Base-by-base conservation (phyloP, 2,329 filamentous ascomycete genomes). In the Elsinoe batatas region DNA sequence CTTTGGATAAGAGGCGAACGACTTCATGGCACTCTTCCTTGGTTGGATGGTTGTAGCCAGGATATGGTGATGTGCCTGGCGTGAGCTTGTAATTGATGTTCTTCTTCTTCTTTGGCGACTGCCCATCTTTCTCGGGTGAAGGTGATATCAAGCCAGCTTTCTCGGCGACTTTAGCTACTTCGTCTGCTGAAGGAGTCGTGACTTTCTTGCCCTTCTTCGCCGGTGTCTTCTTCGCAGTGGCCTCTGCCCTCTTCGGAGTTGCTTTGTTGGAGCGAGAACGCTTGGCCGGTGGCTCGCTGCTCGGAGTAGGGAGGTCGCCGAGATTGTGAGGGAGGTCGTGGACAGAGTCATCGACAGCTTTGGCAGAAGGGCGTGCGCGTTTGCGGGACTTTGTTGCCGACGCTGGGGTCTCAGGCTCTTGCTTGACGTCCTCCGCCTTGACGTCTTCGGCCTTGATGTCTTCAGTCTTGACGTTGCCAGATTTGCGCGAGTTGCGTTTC, bases 21-120 rank as follows among this genome's bases (percentile, higher is more conserved):
- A 91, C 85, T 62, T 85, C 77, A 59, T 84, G 76, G 64, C 87
- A 91, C 62, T 88, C 81, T 51, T 82, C 79, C 0, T 75, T 63
- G 0, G 84, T 89, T 0, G 88, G 88, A 56, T 76, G 78, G 2
- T 68, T 62, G 67, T 81, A 85, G 56, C 84, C 74, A 0, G 87
- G 85, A 60, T 85, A 94, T 0, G 88, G 88, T 1, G 81, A 78
- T 53, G 68, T 59, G 20, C 75, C 75, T 11, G 73, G 73, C 8
- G 69, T 75, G 22, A 78, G 66, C 11, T 74, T 71, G 56, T 75
- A 75, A 46, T 69, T 67, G 42, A 64, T 68, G 51, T 66, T 69
- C 58, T 75, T 74, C 43, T 68, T 64, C 54, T 67, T 69, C 63
- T 71, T 72, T 11, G 61, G 56, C 3, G 63, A 62, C 0, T 70